Percentiles rank a stretch among this genome's conserved stretches.
Conservation (phyloP, 306 rosid genomes). For the Cotoneaster glaucophyllus region DNA sequence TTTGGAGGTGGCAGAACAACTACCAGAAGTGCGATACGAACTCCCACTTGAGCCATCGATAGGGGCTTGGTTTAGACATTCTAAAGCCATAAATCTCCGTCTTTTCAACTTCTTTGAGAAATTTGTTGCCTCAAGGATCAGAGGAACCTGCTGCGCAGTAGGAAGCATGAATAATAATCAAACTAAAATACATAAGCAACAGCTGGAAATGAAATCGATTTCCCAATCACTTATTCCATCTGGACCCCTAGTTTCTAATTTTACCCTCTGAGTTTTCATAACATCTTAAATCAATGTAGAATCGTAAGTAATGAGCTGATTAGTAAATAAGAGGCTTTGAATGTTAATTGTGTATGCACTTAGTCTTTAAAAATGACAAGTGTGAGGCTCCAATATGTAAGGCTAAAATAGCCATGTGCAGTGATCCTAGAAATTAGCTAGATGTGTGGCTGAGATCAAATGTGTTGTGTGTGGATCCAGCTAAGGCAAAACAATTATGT, state of each 20-base stretch:
- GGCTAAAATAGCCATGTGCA: too few relatives aligned
- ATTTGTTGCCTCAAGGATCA: slow-evolving; percentile 70
- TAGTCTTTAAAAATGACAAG: too few relatives aligned
- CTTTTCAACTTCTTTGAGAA: slow-evolving; percentile 75
- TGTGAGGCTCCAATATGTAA: too few relatives aligned
- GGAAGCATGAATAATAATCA: neutral
- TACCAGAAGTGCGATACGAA: slow-evolving; percentile 67
- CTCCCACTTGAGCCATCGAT: slow-evolving; percentile 65
- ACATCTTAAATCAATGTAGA: too few relatives aligned
- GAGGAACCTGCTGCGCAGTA: slow-evolving; percentile 49
- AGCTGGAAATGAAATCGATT: neutral
- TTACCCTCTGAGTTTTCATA: neutral
- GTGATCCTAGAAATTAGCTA: too few relatives aligned
- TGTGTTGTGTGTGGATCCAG: too few relatives aligned
- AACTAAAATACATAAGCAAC: neutral
- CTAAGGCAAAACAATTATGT: too few relatives aligned
- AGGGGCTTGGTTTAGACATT: slow-evolving; percentile 88
- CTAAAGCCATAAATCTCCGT: slow-evolving; percentile 69
- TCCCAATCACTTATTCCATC: neutral
- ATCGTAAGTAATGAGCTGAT: too few relatives aligned
- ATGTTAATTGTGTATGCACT: too few relatives aligned
- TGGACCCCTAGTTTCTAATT: too few relatives aligned
- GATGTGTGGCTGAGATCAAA: too few relatives aligned
- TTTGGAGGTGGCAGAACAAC: slow-evolving; percentile 63
- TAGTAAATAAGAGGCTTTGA: too few relatives aligned